Evolutionary conservation across 148 eudicot species (phyloP).

Genomic region (Silene conica): DNA sequence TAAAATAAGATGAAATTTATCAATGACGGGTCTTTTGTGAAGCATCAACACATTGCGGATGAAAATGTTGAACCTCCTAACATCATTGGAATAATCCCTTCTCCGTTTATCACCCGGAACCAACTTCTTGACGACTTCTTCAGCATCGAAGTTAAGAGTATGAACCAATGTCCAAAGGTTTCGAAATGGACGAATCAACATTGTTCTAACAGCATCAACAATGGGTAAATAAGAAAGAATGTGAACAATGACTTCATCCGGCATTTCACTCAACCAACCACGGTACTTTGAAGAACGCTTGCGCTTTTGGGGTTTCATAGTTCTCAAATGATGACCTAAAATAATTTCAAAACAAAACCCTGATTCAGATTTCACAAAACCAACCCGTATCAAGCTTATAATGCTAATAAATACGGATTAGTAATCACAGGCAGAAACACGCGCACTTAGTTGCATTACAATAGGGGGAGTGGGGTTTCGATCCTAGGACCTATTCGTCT

Average conservation of each 20-base stretch:
- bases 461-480: no score
- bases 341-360: neutral
- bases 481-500: no score
- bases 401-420: no score
- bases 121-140: no score
- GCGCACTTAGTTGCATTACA: no score
- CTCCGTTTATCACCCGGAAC: no score
- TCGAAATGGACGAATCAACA: conserved; percentile 4
- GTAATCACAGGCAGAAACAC: no score
- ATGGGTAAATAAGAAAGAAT: neutral
- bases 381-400: neutral
- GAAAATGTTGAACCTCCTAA: neutral
- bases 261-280: conserved; percentile 4
- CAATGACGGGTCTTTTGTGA: no score
- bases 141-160: neutral
- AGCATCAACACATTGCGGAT: no score
- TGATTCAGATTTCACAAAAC: neutral
- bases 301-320: neutral
- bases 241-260: neutral
- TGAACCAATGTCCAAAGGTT: conserved; percentile 9
- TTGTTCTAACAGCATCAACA: neutral
- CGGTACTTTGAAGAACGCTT: no score
- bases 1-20: no score
- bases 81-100: neutral
- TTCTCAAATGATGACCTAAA: neutral